Evolutionary conservation across 306 rosid species (phyloP).

Genomic region (Morella rubra): DNA sequence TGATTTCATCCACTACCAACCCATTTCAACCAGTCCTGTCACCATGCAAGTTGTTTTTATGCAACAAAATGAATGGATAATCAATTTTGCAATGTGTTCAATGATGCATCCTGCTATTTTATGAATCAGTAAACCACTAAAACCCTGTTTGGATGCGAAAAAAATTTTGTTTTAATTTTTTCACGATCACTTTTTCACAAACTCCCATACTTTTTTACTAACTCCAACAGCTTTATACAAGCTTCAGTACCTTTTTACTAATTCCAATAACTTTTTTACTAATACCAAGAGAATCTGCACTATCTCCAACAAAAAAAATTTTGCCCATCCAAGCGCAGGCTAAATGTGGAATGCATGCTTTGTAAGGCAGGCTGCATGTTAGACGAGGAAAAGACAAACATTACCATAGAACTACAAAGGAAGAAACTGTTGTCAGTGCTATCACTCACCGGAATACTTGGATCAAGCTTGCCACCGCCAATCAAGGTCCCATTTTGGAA

Average conservation of each 20-base stretch:
- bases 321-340: too few species aligned
- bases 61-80: conserved; percentile 2
- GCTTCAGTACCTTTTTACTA: too few species aligned
- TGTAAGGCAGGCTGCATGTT: neutral
- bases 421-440: conserved; percentile 12
- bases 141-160: too few species aligned
- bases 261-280: too few species aligned
- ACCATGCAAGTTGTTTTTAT: neutral
- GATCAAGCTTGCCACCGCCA: conserved; percentile 83
- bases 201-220: too few species aligned
- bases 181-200: too few species aligned
- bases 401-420: neutral
- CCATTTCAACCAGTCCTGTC: neutral
- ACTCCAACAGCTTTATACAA: too few species aligned
- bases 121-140: neutral
- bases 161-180: too few species aligned
- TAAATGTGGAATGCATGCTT: neutral
- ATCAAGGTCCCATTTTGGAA: conserved; percentile 88
- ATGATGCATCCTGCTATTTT: neutral
- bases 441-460: conserved; percentile 72
- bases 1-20: neutral
- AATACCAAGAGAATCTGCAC: too few species aligned
- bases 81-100: neutral
- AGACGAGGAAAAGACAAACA: neutral
- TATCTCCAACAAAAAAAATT: too few species aligned